phyloP scores from a whole-genome alignment of 2,329 filamentous ascomycete genomes.

The Claviceps paspali region DNA sequence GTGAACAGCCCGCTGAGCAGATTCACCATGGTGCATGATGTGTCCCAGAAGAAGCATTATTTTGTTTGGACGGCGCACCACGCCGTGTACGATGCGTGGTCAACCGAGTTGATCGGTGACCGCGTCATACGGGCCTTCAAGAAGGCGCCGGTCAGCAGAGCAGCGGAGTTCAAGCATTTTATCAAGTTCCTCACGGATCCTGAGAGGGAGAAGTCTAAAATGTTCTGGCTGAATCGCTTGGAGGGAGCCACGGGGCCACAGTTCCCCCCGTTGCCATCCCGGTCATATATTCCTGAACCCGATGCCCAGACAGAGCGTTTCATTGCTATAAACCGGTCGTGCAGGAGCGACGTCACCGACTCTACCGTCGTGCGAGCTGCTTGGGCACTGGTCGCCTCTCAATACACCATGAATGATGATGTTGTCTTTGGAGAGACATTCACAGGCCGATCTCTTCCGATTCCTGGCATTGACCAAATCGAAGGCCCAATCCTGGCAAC shows the following conservation, averaged over 20 bases:
- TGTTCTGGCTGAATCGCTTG: conserved; percentile 27
- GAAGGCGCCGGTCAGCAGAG: not conserved
- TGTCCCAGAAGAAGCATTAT: not conserved
- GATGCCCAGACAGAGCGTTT: conserved; percentile 2
- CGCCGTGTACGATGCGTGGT: conserved; percentile 37
- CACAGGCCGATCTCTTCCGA: conserved; percentile 12
- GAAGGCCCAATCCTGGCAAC: conserved; percentile 15
- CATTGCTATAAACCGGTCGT: conserved; percentile 3
- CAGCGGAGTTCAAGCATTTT: conserved; percentile 20
- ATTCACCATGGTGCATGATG: conserved; percentile 5
- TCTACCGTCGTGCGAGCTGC: conserved; percentile 14
- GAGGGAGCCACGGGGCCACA: conserved; percentile 9
- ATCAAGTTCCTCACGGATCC: conserved; percentile 25
- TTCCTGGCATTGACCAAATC: conserved; percentile 13
- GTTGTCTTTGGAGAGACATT: conserved; percentile 14
- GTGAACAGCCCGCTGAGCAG: conserved; percentile 8
- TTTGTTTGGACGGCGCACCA: conserved; percentile 18
- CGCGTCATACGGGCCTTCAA: conserved; percentile 7
- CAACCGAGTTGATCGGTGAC: conserved; percentile 21
- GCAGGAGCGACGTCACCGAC: conserved; percentile 9
- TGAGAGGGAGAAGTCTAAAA: conserved; percentile 10
- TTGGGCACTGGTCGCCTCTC: conserved; percentile 19
- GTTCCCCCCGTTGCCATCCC: conserved; percentile 4
- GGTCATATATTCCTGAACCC: conserved; percentile 4
- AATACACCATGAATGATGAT: conserved; percentile 21